Evolutionary conservation across 108 stramenopile genomes (phyloP).

Genomic region (Aureococcus anophagefferens): DNA sequence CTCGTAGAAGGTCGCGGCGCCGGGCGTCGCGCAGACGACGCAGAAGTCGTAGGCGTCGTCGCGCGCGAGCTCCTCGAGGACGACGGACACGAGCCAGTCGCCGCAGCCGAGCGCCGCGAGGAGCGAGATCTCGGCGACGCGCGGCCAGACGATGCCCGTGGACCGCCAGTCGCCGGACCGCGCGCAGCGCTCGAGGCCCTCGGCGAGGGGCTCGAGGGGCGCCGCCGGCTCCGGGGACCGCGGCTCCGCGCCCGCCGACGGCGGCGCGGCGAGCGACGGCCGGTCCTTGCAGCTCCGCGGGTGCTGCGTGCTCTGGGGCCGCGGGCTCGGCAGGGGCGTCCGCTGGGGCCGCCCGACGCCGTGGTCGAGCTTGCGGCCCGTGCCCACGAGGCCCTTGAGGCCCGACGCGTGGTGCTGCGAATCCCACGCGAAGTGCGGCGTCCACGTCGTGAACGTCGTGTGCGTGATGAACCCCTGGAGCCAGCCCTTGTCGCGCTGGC

Average conservation of each 20-base stretch:
- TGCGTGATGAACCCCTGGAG: conserved; percentile 54
- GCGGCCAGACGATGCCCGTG: conserved; percentile 1
- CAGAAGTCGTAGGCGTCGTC: conserved; percentile 39
- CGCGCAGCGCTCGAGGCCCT: conserved; percentile 30
- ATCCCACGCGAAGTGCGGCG: conserved; percentile 54
- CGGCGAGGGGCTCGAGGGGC: conserved; percentile 22
- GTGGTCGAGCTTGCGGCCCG: not conserved
- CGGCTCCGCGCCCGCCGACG: too few relatives aligned
- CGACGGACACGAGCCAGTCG: conserved; percentile 46
- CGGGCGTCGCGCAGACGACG: conserved; percentile 48
- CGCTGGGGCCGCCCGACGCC: not conserved
- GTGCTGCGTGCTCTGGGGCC: too few relatives aligned
- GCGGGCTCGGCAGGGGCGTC: not conserved
- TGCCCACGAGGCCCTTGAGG: conserved; percentile 9
- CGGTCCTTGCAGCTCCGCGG: too few relatives aligned
- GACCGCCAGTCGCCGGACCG: conserved; percentile 37
- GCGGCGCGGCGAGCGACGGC: too few relatives aligned
- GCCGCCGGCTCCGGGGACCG: too few relatives aligned
- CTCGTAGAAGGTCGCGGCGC: conserved; percentile 51
- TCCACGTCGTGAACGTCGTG: conserved; percentile 65
- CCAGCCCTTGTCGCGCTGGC: conserved; percentile 50
- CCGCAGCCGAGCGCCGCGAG: conserved; percentile 56
- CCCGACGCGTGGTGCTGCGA: conserved; percentile 35
- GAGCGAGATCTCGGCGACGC: conserved; percentile 3
- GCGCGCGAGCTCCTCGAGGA: conserved; percentile 39